A percentile compares a stretch with the other conserved stretches of the same genome.
phyloP scores from a whole-genome alignment of 495 filamentous ascomycete species.

The Penicillium paradoxum region DNA sequence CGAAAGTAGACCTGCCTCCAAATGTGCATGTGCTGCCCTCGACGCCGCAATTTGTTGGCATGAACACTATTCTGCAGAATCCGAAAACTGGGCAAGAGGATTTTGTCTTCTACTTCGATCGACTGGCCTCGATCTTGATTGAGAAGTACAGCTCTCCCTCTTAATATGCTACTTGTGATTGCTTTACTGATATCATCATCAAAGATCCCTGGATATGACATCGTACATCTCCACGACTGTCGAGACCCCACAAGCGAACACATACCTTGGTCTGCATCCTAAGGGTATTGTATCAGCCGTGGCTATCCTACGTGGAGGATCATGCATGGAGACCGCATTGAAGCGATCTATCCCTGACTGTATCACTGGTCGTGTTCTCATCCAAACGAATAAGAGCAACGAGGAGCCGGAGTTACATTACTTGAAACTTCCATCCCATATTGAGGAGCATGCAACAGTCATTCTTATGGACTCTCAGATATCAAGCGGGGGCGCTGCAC shows the following conservation, averaged over 20 bases:
- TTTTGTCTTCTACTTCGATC: constrained; percentile 96
- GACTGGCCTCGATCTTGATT: constrained; percentile 74
- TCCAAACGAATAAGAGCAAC: constrained; percentile 79
- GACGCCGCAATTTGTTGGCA: constrained; percentile 72
- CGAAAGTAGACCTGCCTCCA: constrained; percentile 64
- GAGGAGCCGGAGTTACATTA: constrained; percentile 92
- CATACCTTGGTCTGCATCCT: constrained; percentile 63
- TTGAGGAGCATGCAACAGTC: constrained; percentile 68
- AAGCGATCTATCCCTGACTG: constrained; percentile 88
- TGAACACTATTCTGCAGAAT: constrained; percentile 86
- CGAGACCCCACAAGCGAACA: constrained; percentile 59
- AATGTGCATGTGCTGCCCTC: constrained; percentile 67
- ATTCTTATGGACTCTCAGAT: constrained; percentile 91
- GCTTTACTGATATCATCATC: constrained; percentile 2
- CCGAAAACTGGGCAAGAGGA: constrained; percentile 77
- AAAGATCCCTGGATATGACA: constrained; percentile 66
- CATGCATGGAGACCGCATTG: constrained; percentile 80
- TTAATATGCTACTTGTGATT: background rate
- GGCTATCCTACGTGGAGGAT: constrained; percentile 80
- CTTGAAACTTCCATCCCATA: constrained; percentile 65
- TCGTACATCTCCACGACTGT: constrained; percentile 57
- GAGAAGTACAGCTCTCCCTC: constrained; percentile 53
- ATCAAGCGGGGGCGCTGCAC: constrained; percentile 83
- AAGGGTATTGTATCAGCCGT: constrained; percentile 78
- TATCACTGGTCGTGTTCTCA: constrained; percentile 79